phyloP scores from a whole-genome alignment of 495 filamentous ascomycete genomes.

The Letharia lupina region DNA sequence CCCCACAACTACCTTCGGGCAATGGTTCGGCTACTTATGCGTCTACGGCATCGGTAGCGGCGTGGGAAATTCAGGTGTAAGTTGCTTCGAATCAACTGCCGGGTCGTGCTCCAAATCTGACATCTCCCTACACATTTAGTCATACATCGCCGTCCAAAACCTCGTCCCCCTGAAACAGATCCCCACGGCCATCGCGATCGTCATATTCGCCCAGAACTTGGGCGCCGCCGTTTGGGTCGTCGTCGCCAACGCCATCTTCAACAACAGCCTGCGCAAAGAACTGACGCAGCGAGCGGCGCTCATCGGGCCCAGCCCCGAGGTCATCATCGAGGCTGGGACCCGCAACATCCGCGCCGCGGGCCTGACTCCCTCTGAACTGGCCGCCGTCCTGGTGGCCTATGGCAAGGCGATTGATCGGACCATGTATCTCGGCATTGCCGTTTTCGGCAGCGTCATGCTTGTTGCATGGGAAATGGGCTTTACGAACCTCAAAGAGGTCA shows the following conservation, averaged over 20 bases:
- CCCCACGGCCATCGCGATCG: constrained; percentile 43
- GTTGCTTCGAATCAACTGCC: constrained; percentile 24
- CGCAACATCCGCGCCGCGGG: constrained; percentile 42
- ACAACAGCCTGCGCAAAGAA: constrained; percentile 48
- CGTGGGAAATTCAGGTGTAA: constrained; percentile 28
- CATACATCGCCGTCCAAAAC: constrained; percentile 50
- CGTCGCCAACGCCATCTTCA: constrained; percentile 60
- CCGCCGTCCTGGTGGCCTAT: constrained; percentile 52
- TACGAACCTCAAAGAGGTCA: constrained; percentile 20
- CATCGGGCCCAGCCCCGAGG: constrained; percentile 30
- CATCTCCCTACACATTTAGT: constrained; percentile 23
- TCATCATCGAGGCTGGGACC: constrained; percentile 51
- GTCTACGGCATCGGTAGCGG: constrained; percentile 46
- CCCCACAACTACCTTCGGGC: constrained; percentile 35
- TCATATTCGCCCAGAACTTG: constrained; percentile 54
- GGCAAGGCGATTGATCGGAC: constrained; percentile 47
- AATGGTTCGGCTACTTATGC: constrained; percentile 54
- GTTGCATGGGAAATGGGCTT: constrained; percentile 26
- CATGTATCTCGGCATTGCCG: constrained; percentile 42
- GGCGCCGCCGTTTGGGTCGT: constrained; percentile 58
- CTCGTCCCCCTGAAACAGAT: constrained; percentile 37
- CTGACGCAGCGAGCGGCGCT: constrained; percentile 32
- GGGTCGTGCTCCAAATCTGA: constrained; percentile 34
- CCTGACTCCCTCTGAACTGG: constrained; percentile 37
- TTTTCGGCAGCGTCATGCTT: constrained; percentile 25